A percentile compares a stretch with the other conserved stretches of the same genome.
Evolutionary conservation across 2,329 filamentous ascomycete species (phyloP).

Genomic region (Microdochium bolleyi): DNA sequence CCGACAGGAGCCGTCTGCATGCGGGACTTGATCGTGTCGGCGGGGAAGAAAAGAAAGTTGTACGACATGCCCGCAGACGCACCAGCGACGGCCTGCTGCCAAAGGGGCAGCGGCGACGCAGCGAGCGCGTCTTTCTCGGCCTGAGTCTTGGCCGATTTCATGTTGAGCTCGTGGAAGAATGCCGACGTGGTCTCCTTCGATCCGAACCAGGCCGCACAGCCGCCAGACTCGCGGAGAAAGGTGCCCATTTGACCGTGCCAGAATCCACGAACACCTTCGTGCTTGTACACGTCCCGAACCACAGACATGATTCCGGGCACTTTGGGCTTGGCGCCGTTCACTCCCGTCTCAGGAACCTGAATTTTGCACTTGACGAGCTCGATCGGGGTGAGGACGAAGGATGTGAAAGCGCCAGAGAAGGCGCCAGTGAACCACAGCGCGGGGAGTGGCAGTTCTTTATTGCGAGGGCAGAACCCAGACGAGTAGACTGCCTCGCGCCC

Average conservation of each 20-base stretch:
- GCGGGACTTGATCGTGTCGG: conserved; percentile 93
- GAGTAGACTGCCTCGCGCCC: conserved; percentile 59
- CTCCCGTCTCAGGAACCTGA: conserved; percentile 57
- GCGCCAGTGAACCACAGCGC: conserved; percentile 76
- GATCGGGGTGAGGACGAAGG: conserved; percentile 84
- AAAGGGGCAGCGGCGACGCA: conserved; percentile 50
- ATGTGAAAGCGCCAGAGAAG: conserved; percentile 81
- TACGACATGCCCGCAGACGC: conserved; percentile 87
- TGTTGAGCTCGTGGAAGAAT: conserved; percentile 55
- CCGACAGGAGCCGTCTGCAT: conserved; percentile 84
- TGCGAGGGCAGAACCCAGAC: conserved; percentile 36
- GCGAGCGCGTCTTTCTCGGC: not conserved
- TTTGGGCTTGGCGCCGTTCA: conserved; percentile 30
- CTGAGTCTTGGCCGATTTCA: conserved; percentile 28
- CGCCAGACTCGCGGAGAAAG: conserved; percentile 86
- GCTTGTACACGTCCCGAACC: conserved; percentile 70
- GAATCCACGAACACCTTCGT: conserved; percentile 78
- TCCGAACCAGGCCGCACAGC: conserved; percentile 92
- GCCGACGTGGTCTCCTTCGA: conserved; percentile 74
- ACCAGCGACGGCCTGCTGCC: conserved; percentile 82
- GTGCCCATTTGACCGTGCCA: conserved; percentile 95
- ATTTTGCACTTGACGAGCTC: conserved; percentile 99
- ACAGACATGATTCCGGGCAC: conserved; percentile 60
- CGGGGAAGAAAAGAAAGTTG: conserved; percentile 95
- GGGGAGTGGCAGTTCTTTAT: conserved; percentile 61